These are phyloP conservation scores for Dryas drummondii DNA, from an alignment of 306 rosid genomes.

Conservation along the genomic window DNA sequence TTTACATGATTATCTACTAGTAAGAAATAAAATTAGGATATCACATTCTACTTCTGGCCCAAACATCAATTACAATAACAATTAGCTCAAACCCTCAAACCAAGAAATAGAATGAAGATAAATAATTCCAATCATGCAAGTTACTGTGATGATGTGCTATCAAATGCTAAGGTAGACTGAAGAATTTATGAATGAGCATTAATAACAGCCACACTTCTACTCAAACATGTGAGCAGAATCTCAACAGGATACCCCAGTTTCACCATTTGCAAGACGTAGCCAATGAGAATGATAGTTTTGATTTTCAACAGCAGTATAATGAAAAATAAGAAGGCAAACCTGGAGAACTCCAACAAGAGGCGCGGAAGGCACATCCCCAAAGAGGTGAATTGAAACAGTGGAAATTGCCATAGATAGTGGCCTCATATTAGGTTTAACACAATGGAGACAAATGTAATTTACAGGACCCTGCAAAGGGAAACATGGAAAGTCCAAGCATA, in stretches of 20 bases:
- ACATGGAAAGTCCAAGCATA: conserved; percentile 5
- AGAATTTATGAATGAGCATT: neutral
- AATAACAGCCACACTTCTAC: neutral
- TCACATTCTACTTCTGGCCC: neutral
- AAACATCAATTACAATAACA: neutral
- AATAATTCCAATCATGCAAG: neutral
- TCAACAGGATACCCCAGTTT: neutral
- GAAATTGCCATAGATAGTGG: conserved; percentile 85
- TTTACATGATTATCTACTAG: neutral
- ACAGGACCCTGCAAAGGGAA: conserved; percentile 71
- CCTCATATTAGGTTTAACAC: conserved; percentile 78
- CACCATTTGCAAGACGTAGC: neutral
- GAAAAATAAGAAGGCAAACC: conserved; percentile 41
- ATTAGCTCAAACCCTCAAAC: neutral
- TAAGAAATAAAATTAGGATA: neutral
- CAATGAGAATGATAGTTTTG: neutral
- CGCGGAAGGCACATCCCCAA: conserved; percentile 88
- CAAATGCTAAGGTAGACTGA: too few relatives aligned
- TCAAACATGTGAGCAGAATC: neutral
- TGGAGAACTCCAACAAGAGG: conserved; percentile 86
- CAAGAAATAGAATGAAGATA: neutral
- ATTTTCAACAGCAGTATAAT: neutral
- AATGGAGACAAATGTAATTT: conserved; percentile 60
- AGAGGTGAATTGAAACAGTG: conserved; percentile 75
- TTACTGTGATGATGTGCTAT: too few relatives aligned